Evolutionary conservation across 2,329 filamentous ascomycete genomes (phyloP), one percentile per base, ranked within the genome.

Genomic region (Tolypocladium paradoxum): DNA sequence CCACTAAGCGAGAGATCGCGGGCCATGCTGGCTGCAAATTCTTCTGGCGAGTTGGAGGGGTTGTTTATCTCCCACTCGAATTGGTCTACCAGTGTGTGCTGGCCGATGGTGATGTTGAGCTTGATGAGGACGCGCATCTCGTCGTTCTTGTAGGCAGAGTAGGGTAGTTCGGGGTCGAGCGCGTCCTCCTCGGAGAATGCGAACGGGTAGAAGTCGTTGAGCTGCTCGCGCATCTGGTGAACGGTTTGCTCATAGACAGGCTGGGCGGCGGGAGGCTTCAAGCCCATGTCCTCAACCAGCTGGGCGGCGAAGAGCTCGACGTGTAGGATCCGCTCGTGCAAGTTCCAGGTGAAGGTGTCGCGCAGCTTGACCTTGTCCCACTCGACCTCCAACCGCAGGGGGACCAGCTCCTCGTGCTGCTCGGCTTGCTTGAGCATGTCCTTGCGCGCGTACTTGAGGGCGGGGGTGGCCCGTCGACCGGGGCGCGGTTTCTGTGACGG

Each of bases 21-120:
- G 0, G 91, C 84, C 89, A 97, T 95, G 65, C 85, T 85, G 56
- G 82, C 76, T 29, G 93, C 93, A 68, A 99, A 99, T 54, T 95
- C 90, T 70, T 99, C 93, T 2, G 93, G 90, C 0, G 88, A 95
- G 68, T 99, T 99, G 52, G 86, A 74, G 0, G 91, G 87, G 67
- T 96, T 95, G 70, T 97, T 97, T 66, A 97, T 90, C 62, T 99
- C 93, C 93, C 93, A 99, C 70, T 99, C 93, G 57, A 99, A 97
- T 67, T 97, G 93, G 64, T 99, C 93, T 36, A 96, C 86, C 29
- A 99, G 76, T 0, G 91, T 97, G 65, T 95, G 89, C 58, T 89
- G 87, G 40, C 92, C 93, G 64, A 99, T 96, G 7, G 93, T 97
- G 64, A 99, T 96, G 70, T 97, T 96, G 50, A 99, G 78, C 70